Base-by-base conservation (phyloP, 768 basidiomycete species). In the Rhodotorula toruloides region DNA sequence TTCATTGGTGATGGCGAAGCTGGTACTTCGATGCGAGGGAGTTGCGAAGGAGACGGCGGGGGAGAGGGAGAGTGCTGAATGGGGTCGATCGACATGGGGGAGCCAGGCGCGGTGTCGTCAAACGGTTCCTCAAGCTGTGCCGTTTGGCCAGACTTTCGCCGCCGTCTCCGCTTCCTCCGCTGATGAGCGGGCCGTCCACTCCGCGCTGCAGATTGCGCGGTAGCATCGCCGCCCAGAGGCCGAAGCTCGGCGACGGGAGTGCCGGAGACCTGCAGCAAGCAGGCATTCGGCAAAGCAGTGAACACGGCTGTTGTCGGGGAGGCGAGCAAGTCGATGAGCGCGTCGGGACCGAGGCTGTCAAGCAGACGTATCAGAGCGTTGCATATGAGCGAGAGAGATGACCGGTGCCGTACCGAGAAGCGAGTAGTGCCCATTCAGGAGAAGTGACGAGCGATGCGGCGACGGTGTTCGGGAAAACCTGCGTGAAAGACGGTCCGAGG, bases 191-290 rank as follows among this genome's bases (percentile, higher is more conserved):
- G 29, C 1, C 63, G 36, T 5, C n/a, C n/a, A n/a, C 36, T 17
- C 16, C 21, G 44, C 29, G 55, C 39, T 22, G 22, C 79, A 72
- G 48, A 89, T 11, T 40, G 78, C 1, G 76, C 68, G 50, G 88
- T n/a, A n/a, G 78, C 44, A 85, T 83, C 7, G 5, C 47, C 44
- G 3, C 53, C 50, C 5, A 80, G 76, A 71, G 78, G 69, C 21
- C 77, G 78, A 1, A 79, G 70, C 43, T 82, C 81, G 32, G 85
- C 79, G 31, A 94, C 76, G 0, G 88, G 86, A 42, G 81, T 80
- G 8, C 93, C 93, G 0, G 86, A 84, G 63, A 96, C 76, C 76
- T 98, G 93, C 67, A 88, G 88, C 43, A 87, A 82, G 74, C 90
- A 93, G 27, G 84, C 85, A 73, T 96, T 94, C 0, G 88, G 87